Base-by-base conservation (phyloP, 2,329 filamentous ascomycete species). In the Hymenoscyphus fraxineus region DNA sequence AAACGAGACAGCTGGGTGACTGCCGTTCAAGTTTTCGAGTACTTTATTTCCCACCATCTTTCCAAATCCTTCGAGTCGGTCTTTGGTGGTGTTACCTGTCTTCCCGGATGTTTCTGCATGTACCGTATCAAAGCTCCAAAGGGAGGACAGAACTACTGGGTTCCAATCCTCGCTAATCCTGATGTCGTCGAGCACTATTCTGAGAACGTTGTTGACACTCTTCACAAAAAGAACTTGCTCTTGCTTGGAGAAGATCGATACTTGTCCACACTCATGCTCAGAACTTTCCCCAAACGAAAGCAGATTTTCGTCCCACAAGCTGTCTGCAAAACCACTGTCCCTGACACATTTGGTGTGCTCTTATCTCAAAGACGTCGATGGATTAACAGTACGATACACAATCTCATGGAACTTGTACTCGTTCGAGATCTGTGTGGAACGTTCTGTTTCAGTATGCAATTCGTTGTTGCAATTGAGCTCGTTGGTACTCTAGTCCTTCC, bases 391-490 rank as follows among this genome's bases (percentile, higher is more conserved):
- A 99, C 95, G 4, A 90, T 99, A 59, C 95, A 99, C 82, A 99
- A 99, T 76, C 82, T 99, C 56, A 97, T 99, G 91, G 95, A 99
- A 78, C 86, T 99, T 65, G 88, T 98, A 61, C 85, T 99, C 40
- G 96, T 99, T 56, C 88, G 93, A 69, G 95, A 99, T 80, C 85
- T 99, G 16, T 99, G 95, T 75, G 95, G 95, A 70, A 99, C 95
- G 2, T 99, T 99, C 81, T 99, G 96, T 82, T 99, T 99, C 83
- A 97, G 92, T 78, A 99, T 99, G 95, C 95, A 99, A 79, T 99
- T 99, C 76, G 89, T 99, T 69, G 90, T 99, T 68, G 96, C 93
- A 76, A 91, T 99, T 74, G 95, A 99, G 79, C 83, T 99, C 63
- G 85, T 98, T 63, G 95, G 95, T 72, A 99, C 96, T 1, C 82